Percentiles rank a stretch among this genome's conserved stretches.
These are phyloP conservation scores for Chamaecrista fasciculata DNA, from an alignment of 306 rosid genomes.

Conservation along the genomic window DNA sequence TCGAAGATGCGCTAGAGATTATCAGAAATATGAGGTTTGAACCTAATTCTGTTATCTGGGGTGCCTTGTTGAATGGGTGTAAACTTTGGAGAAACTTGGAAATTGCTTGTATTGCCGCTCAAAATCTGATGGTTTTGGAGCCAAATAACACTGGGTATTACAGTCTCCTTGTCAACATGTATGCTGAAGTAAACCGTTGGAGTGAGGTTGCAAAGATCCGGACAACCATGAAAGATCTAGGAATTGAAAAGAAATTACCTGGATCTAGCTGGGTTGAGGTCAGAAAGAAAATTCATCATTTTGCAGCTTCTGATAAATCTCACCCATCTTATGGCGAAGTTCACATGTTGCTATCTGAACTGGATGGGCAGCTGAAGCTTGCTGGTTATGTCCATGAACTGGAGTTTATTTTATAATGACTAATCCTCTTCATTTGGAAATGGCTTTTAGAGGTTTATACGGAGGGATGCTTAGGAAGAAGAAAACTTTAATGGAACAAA, in stretches of 20 bases:
- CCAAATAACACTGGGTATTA: constrained; percentile 65
- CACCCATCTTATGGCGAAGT: constrained; percentile 52
- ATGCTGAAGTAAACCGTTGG: constrained; percentile 65
- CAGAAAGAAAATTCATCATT: constrained; percentile 44
- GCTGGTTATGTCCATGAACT: constrained; percentile 45
- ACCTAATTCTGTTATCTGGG: constrained; percentile 73
- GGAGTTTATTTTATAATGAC: constrained; percentile 14
- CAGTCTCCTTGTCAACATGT: constrained; percentile 64
- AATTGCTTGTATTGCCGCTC: constrained; percentile 52
- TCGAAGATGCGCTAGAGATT: constrained; percentile 64
- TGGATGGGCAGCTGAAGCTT: constrained; percentile 60
- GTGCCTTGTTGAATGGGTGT: constrained; percentile 80
- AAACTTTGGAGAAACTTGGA: constrained; percentile 60
- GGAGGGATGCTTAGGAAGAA: constrained; percentile 2
- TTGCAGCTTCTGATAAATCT: constrained; percentile 61
- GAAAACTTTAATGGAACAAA: not conserved
- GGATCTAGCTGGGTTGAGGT: constrained; percentile 84
- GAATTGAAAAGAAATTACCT: constrained; percentile 70
- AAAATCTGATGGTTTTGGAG: constrained; percentile 56
- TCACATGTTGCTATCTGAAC: constrained; percentile 41
- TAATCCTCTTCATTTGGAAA: constrained; percentile 1
- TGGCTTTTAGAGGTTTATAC: not conserved
- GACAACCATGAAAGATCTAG: constrained; percentile 57
- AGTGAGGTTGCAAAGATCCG: constrained; percentile 57
- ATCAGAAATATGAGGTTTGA: constrained; percentile 52